Conservation (phyloP, 2,329 filamentous ascomycete species). For the Aspergillus fumigatus region DNA sequence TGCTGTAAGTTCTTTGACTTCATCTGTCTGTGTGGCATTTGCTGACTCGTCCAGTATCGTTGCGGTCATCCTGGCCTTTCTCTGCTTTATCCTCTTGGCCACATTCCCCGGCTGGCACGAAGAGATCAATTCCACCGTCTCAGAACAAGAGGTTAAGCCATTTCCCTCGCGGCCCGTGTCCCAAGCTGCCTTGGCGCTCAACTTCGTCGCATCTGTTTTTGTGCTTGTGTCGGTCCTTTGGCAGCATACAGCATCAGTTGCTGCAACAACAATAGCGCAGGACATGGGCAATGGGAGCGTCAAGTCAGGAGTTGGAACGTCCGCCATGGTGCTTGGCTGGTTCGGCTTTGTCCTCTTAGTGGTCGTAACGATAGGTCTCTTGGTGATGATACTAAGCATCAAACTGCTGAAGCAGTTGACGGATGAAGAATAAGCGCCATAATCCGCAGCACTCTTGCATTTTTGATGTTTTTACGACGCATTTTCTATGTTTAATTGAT, state of each 20-base stretch:
- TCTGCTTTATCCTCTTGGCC: constrained; percentile 89
- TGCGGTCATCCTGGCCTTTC: constrained; percentile 93
- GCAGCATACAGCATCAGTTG: constrained; percentile 88
- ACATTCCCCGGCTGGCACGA: constrained; percentile 98
- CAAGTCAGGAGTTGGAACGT: constrained; percentile 81
- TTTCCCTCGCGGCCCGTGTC: constrained; percentile 91
- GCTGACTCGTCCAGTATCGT: constrained; percentile 64
- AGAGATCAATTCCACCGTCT: constrained; percentile 73
- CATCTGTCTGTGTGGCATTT: background rate
- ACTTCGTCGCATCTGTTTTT: constrained; percentile 67
- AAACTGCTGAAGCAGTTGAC: constrained; percentile 64
- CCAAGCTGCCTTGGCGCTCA: constrained; percentile 87
- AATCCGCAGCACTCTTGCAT: background rate
- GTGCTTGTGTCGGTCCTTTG: constrained; percentile 59
- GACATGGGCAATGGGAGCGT: constrained; percentile 89
- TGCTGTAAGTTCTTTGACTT: constrained; percentile 63
- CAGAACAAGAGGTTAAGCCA: constrained; percentile 84
- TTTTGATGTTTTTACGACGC: constrained; percentile 1
- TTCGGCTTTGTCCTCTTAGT: constrained; percentile 92
- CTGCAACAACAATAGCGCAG: constrained; percentile 87
- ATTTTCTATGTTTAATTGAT: constrained; percentile 3
- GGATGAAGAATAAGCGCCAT: constrained; percentile 32
- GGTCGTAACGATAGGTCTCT: constrained; percentile 86
- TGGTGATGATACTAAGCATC: constrained; percentile 97
- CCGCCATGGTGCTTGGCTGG: constrained; percentile 96